Conservation (phyloP, 2,329 filamentous ascomycete species). For the Exophiala mesophila region DNA sequence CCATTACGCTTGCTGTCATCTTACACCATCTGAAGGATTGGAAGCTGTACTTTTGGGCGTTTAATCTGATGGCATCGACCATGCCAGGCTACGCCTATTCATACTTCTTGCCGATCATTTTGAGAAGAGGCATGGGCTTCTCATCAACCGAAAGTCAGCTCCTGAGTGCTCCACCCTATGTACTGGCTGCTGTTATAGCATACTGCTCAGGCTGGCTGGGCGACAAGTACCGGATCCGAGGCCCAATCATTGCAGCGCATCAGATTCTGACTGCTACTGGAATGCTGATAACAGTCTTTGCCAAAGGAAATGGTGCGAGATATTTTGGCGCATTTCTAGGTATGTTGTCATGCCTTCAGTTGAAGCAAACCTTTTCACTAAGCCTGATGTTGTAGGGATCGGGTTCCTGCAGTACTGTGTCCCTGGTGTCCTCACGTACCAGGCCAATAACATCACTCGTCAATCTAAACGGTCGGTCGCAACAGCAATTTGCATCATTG, state of each 20-base stretch:
- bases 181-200: slow-evolving; percentile 34
- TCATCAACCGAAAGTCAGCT: slow-evolving; percentile 31
- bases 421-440: slow-evolving; percentile 30
- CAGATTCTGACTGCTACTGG: slow-evolving; percentile 16
- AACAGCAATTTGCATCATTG: slow-evolving; percentile 30
- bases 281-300: slow-evolving; percentile 19
- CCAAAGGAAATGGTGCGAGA: slow-evolving; percentile 7
- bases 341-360: not conserved
- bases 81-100: slow-evolving; percentile 32
- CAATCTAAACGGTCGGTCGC: slow-evolving; percentile 30
- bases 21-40: slow-evolving; percentile 32
- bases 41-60: slow-evolving; percentile 29
- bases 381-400: slow-evolving; percentile 20
- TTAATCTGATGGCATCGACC: slow-evolving; percentile 6
- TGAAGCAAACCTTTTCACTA: not conserved
- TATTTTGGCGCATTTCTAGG: slow-evolving; percentile 23
- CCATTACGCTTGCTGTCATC: slow-evolving; percentile 26
- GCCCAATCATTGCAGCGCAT: slow-evolving; percentile 20
- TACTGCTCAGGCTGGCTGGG: slow-evolving; percentile 27
- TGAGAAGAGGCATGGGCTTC: slow-evolving; percentile 35
- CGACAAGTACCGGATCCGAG: slow-evolving; percentile 21
- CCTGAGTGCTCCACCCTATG: slow-evolving; percentile 33
- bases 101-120: slow-evolving; percentile 37
- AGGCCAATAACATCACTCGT: slow-evolving; percentile 32
- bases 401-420: slow-evolving; percentile 30